A percentile compares a stretch with the other conserved stretches of the same genome.
Evolutionary conservation across 2,329 filamentous ascomycete species (phyloP).

Genomic region (Hymenoscyphus fraxineus): DNA sequence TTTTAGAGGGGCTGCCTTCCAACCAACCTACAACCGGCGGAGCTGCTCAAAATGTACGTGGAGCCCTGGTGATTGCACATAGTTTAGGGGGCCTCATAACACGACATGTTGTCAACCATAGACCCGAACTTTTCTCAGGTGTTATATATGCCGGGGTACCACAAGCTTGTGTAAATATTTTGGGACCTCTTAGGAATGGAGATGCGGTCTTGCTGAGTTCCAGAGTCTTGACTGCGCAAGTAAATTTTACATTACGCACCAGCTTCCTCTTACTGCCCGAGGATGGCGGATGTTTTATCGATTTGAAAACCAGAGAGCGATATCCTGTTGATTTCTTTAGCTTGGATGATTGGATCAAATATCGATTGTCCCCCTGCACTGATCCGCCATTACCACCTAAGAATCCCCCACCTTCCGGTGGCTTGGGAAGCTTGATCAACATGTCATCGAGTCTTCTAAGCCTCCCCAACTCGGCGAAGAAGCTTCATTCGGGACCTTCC

Average conservation of each 20-base stretch:
- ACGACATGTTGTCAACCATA: constrained; percentile 79
- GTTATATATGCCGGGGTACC: constrained; percentile 84
- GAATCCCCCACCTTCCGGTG: constrained; percentile 34
- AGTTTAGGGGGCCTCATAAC: constrained; percentile 85
- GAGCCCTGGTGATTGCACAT: constrained; percentile 80
- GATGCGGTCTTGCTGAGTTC: constrained; percentile 88
- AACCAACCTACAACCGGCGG: constrained; percentile 52
- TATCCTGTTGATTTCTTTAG: constrained; percentile 85
- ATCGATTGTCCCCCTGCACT: constrained; percentile 75
- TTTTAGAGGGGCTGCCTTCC: constrained; percentile 69
- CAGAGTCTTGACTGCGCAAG: constrained; percentile 83
- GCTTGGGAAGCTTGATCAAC: constrained; percentile 39
- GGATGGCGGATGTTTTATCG: constrained; percentile 81
- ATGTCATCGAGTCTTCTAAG: constrained; percentile 29
- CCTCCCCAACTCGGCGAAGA: constrained; percentile 33
- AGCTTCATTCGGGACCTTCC: constrained; percentile 22
- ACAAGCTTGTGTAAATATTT: constrained; percentile 83
- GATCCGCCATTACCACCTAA: constrained; percentile 59
- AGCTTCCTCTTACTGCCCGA: constrained; percentile 82
- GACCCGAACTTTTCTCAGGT: constrained; percentile 80
- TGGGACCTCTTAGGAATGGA: constrained; percentile 86
- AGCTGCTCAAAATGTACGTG: constrained; percentile 51
- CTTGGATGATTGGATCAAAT: constrained; percentile 72
- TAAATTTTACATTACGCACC: constrained; percentile 88
- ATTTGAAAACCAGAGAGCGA: constrained; percentile 68